Percentiles rank a stretch among this genome's conserved stretches.
Conservation (phyloP, 495 filamentous ascomycete species). For the Penicillium psychrofluorescens region DNA sequence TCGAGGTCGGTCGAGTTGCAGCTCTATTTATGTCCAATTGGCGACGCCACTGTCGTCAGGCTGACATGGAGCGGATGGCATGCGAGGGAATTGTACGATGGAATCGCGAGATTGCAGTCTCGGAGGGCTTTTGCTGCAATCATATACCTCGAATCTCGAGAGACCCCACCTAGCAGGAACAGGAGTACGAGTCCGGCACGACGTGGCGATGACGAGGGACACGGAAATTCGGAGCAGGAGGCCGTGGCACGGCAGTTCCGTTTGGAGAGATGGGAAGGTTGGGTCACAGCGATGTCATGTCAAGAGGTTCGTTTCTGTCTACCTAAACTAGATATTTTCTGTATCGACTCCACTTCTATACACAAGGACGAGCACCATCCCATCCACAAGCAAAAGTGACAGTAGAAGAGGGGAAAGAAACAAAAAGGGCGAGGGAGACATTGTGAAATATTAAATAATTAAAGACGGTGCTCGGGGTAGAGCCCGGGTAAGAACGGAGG, state of each 20-base stretch:
- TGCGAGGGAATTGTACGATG: background rate
- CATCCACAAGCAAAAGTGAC: slow-evolving; percentile 7
- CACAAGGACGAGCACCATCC: background rate
- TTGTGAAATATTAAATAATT: slow-evolving; percentile 18
- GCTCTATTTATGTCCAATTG: background rate
- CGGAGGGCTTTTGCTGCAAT: background rate
- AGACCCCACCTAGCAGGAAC: too few species aligned
- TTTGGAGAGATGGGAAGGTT: too few species aligned
- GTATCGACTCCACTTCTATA: background rate
- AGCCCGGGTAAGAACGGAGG: slow-evolving; percentile 24
- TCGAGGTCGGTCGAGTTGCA: background rate
- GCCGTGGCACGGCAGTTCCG: too few species aligned
- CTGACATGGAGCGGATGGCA: background rate
- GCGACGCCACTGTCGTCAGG: slow-evolving; percentile 1
- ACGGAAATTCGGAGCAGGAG: too few species aligned
- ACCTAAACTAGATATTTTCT: too few species aligned
- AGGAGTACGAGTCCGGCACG: too few species aligned
- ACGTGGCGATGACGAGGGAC: too few species aligned
- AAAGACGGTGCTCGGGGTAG: slow-evolving; percentile 15
- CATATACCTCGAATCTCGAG: too few species aligned
- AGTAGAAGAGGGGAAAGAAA: too few species aligned
- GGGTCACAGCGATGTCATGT: too few species aligned
- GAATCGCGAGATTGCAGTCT: background rate
- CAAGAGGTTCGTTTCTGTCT: too few species aligned
- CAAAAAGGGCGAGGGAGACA: too few species aligned